Percentiles rank a stretch among this genome's conserved stretches.
Conservation (phyloP, 176 grass and related monocot genomes). For the Triticum monococcum region DNA sequence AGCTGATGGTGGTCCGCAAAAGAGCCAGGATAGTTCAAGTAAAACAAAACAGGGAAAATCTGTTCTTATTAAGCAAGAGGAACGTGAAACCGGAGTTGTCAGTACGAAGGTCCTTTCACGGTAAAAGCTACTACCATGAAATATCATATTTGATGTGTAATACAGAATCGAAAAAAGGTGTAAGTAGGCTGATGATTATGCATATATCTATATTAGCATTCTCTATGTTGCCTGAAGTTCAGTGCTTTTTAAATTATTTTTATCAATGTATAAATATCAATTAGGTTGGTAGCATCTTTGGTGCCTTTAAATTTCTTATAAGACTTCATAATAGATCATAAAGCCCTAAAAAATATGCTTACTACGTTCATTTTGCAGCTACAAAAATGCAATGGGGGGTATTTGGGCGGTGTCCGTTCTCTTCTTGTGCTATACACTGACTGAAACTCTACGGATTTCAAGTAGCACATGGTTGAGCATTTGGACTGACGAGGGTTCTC, state of each 20-base stretch:
- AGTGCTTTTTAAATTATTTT: conserved; percentile 5
- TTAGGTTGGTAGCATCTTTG: neutral
- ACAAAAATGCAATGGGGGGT: conserved; percentile 93
- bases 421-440: conserved; percentile 72
- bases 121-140: conserved; percentile 39
- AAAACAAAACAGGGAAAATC: conserved; percentile 84
- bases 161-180: neutral
- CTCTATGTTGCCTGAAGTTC: neutral
- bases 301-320: too few species aligned
- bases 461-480: conserved; percentile 96
- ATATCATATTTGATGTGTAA: neutral
- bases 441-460: conserved; percentile 85
- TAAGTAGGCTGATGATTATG: neutral
- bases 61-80: conserved; percentile 94
- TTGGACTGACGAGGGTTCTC: conserved; percentile 88
- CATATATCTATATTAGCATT: neutral
- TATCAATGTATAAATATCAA: conserved; percentile 11
- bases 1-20: conserved; percentile 38
- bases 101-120: conserved; percentile 85
- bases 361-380: conserved; percentile 53
- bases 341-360: conserved; percentile 36
- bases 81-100: conserved; percentile 96
- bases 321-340: conserved; percentile 10
- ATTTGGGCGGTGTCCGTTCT: conserved; percentile 75
- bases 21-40: conserved; percentile 45